These are phyloP conservation scores for Phaeosphaeriaceae sp. DNA, from an alignment of 2,329 filamentous ascomycete genomes.

Conservation along the genomic window DNA sequence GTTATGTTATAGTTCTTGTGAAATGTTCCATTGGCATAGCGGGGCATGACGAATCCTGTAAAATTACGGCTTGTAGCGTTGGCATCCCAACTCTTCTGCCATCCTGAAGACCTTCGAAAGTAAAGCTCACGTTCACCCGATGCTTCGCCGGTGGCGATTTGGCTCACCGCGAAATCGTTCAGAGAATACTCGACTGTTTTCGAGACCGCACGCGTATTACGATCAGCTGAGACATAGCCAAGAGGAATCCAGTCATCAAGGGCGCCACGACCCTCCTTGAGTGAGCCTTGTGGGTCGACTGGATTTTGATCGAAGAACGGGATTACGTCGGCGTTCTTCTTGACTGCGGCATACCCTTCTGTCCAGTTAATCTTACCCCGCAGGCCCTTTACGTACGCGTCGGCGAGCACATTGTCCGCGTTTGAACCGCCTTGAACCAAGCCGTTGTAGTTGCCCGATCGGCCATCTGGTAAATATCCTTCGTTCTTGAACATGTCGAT, in stretches of 20 bases:
- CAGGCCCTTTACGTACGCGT: slow-evolving; percentile 72
- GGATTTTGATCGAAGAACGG: slow-evolving; percentile 46
- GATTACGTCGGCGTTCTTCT: slow-evolving; percentile 71
- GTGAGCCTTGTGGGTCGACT: slow-evolving; percentile 42
- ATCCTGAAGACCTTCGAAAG: slow-evolving; percentile 48
- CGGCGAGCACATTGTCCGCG: slow-evolving; percentile 61
- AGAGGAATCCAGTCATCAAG: slow-evolving; percentile 53
- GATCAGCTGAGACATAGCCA: slow-evolving; percentile 50
- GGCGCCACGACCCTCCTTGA: slow-evolving; percentile 52
- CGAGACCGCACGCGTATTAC: slow-evolving; percentile 48
- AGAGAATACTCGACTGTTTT: slow-evolving; percentile 53
- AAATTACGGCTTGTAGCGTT: slow-evolving; percentile 47
- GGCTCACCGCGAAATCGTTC: slow-evolving; percentile 52
- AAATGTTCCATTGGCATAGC: slow-evolving; percentile 45
- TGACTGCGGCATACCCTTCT: slow-evolving; percentile 72
- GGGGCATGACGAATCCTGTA: slow-evolving; percentile 45
- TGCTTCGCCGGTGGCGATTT: slow-evolving; percentile 49
- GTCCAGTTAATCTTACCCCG: slow-evolving; percentile 70
- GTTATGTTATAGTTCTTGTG: slow-evolving; percentile 51
- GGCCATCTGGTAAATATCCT: slow-evolving; percentile 75
- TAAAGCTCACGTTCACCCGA: slow-evolving; percentile 50
- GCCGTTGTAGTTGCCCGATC: slow-evolving; percentile 64
- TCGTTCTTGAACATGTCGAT: slow-evolving; percentile 67
- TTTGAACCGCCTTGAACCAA: slow-evolving; percentile 48
- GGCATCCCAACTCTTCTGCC: slow-evolving; percentile 52